A percentile compares a stretch with the other conserved stretches of the same genome.
Conservation (phyloP, 2,329 filamentous ascomycete species). For the Cercospora zeina region DNA sequence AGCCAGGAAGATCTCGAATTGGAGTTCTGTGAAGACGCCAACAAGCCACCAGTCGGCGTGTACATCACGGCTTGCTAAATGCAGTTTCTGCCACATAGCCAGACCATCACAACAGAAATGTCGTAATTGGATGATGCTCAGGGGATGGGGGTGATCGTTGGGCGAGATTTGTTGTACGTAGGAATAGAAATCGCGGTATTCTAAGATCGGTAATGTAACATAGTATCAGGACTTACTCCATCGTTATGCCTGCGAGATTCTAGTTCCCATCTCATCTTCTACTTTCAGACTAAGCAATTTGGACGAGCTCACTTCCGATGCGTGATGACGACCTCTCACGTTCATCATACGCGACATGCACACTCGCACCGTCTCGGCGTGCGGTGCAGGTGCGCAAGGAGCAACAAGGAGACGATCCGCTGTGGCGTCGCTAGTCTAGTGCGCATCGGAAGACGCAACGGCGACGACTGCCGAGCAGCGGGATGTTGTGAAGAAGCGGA, state of each 20-base stretch:
- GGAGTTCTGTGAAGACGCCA: slow-evolving; percentile 30
- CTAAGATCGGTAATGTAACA: neutral
- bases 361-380: neutral
- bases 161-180: neutral
- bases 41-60: slow-evolving; percentile 14
- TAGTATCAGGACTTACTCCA: neutral
- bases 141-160: neutral
- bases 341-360: neutral
- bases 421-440: neutral
- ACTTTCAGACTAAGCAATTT: neutral
- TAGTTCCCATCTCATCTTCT: neutral
- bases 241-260: neutral
- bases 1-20: slow-evolving; percentile 27
- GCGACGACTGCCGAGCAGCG: neutral
- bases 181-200: neutral
- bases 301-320: neutral
- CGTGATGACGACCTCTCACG: neutral
- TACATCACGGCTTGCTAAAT: slow-evolving; percentile 21
- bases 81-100: neutral
- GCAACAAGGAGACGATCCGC: neutral
- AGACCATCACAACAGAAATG: neutral
- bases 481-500: neutral
- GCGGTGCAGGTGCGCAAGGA: neutral
- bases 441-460: neutral
- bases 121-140: neutral